Evolutionary conservation across 805 yeast species (phyloP).

Genomic region (Candida patagonica): DNA sequence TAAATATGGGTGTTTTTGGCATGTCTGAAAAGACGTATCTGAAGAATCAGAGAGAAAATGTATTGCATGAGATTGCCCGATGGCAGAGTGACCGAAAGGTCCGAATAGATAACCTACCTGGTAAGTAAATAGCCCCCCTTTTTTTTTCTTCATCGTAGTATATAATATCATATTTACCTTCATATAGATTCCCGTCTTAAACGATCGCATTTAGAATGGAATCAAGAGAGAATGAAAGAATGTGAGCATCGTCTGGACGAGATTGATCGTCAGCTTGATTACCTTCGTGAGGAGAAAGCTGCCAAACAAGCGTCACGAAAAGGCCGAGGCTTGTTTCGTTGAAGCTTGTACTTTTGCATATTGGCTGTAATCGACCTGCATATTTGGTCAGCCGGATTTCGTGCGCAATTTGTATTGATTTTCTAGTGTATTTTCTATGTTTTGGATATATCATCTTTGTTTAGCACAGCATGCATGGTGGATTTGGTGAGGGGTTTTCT

Average conservation of each 20-base stretch:
- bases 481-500: too few relatives aligned
- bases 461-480: too few relatives aligned
- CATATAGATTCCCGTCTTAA: constrained; percentile 1
- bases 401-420: too few relatives aligned
- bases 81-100: constrained; percentile 1
- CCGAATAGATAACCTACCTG: constrained; percentile 2
- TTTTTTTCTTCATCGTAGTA: not conserved
- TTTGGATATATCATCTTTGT: too few relatives aligned
- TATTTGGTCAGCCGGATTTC: too few relatives aligned
- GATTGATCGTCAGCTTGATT: not conserved
- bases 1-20: constrained; percentile 5
- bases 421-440: too few relatives aligned
- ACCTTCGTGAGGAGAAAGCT: constrained; percentile 1
- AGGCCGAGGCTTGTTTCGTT: too few relatives aligned
- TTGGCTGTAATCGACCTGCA: too few relatives aligned
- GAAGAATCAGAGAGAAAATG: constrained; percentile 4
- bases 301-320: constrained; percentile 1
- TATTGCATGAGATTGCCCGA: constrained; percentile 6
- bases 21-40: constrained; percentile 4
- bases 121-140: constrained; percentile 1
- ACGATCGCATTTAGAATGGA: constrained; percentile 3
- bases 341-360: too few relatives aligned
- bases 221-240: constrained; percentile 1
- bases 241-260: not conserved
- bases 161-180: not conserved